A percentile compares a stretch with the other conserved stretches of the same genome.
Conservation (phyloP, 164 flowering plant species). For the Platanus orientalis region DNA sequence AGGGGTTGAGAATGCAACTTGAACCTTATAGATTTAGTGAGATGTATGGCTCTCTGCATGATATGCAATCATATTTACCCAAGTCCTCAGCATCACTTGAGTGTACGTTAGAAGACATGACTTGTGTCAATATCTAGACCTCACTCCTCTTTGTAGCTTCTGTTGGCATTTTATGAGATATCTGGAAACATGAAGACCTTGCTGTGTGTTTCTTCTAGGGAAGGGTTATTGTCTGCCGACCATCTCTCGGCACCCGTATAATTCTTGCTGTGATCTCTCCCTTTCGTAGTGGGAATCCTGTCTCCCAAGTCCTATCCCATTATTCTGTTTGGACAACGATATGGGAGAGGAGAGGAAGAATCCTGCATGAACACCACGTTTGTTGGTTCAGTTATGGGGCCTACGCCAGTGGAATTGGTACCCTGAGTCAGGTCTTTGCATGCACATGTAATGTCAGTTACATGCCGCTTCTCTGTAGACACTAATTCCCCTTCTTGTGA, state of each 20-base stretch:
- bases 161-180: slow-evolving; percentile 1
- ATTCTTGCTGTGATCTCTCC: slow-evolving; percentile 3
- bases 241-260: slow-evolving; percentile 6
- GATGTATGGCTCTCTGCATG: neutral
- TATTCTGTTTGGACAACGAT: neutral
- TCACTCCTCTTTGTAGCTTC: slow-evolving; percentile 1
- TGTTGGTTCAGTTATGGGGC: neutral
- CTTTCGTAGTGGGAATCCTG: neutral
- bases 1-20: too few species aligned
- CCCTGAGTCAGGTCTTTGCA: slow-evolving; percentile 5
- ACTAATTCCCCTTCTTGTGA: too few species aligned
- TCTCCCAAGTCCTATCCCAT: slow-evolving; percentile 7
- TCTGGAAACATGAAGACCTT: neutral
- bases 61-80: neutral
- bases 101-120: neutral
- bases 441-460: too few species aligned
- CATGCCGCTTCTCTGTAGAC: too few species aligned
- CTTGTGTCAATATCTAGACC: slow-evolving; percentile 5
- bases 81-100: neutral
- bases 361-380: neutral
- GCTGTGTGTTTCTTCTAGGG: neutral
- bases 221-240: slow-evolving; percentile 4
- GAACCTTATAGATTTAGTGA: too few species aligned
- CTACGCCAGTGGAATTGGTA: neutral
- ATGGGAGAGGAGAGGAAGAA: neutral